Conservation (phyloP, 805 yeast species). For the Komagataella phaffii region DNA sequence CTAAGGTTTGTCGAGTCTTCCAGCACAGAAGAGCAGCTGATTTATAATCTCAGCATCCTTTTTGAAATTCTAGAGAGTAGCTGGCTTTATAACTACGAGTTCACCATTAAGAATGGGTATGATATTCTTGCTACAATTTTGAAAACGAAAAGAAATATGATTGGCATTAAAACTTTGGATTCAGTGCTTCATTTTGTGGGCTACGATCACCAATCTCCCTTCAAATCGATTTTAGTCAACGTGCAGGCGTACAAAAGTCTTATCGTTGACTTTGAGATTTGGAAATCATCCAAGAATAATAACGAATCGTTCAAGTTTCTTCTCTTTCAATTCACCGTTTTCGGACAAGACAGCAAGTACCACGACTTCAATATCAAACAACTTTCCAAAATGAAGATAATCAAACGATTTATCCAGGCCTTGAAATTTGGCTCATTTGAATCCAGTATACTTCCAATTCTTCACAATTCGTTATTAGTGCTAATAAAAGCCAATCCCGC, state of each 20-base stretch:
- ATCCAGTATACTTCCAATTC: constrained; percentile 19
- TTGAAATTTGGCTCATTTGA: constrained; percentile 27
- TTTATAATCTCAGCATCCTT: constrained; percentile 23
- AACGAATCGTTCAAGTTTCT: constrained; percentile 36
- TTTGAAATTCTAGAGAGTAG: constrained; percentile 29
- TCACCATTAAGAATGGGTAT: constrained; percentile 49
- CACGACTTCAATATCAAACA: constrained; percentile 36
- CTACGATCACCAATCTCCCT: constrained; percentile 33
- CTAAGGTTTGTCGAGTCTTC: constrained; percentile 33
- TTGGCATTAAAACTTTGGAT: constrained; percentile 31
- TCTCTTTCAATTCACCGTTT: constrained; percentile 42
- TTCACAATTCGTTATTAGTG: constrained; percentile 24
- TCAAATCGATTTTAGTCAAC: constrained; percentile 44
- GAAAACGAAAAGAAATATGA: constrained; percentile 26
- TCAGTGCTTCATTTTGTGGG: constrained; percentile 41
- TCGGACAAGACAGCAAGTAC: constrained; percentile 39
- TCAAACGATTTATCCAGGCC: constrained; percentile 33
- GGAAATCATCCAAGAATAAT: constrained; percentile 21
- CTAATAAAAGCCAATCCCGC: constrained; percentile 34
- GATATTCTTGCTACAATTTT: constrained; percentile 41
- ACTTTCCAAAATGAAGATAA: constrained; percentile 33
- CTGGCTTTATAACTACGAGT: constrained; percentile 40
- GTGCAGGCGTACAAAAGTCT: constrained; percentile 41
- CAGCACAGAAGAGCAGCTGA: constrained; percentile 18
- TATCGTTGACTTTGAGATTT: constrained; percentile 50